These are phyloP conservation scores for Tylopilus cervinicoccineus DNA, from an alignment of 768 basidiomycete genomes.

Conservation along the genomic window DNA sequence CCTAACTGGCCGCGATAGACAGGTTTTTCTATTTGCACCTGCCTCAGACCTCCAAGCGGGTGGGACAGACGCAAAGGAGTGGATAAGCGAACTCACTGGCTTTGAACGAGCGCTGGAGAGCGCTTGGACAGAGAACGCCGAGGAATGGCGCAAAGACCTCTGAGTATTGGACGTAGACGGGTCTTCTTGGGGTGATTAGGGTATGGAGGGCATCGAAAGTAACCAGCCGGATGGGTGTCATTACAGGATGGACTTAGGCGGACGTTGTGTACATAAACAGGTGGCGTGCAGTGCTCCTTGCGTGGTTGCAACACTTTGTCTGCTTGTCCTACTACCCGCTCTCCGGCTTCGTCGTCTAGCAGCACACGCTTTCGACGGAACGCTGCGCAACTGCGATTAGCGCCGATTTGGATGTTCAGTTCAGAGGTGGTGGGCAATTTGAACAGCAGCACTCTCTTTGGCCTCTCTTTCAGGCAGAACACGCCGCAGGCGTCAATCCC, in stretches of 20 bases:
- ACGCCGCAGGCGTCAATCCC: slow-evolving; percentile 31
- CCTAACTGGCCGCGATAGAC: slow-evolving; percentile 47
- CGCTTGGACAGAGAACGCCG: slow-evolving; percentile 46
- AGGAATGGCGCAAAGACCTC: slow-evolving; percentile 64
- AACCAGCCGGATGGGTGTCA: slow-evolving; percentile 50
- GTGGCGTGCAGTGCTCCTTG: slow-evolving; percentile 2
- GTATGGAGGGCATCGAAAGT: slow-evolving; percentile 81
- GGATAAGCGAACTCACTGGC: slow-evolving; percentile 35
- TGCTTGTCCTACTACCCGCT: not conserved
- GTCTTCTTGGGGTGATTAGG: slow-evolving; percentile 62
- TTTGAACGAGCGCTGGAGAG: slow-evolving; percentile 57
- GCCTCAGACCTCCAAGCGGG: slow-evolving; percentile 37
- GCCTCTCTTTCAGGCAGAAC: slow-evolving; percentile 14
- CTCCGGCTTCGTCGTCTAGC: not conserved
- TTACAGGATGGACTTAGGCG: slow-evolving; percentile 3
- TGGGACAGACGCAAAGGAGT: not conserved
- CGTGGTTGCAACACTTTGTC: slow-evolving; percentile 14
- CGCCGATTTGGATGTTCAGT: slow-evolving; percentile 16
- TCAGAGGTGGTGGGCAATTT: slow-evolving; percentile 13
- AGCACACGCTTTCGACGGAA: slow-evolving; percentile 1
- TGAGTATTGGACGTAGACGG: slow-evolving; percentile 60
- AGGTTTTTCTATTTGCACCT: slow-evolving; percentile 56
- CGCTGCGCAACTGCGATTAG: slow-evolving; percentile 15
- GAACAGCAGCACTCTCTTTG: slow-evolving; percentile 4
- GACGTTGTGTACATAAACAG: slow-evolving; percentile 15